phyloP scores from a whole-genome alignment of 345 rosid species.

The Luvunga scandens region DNA sequence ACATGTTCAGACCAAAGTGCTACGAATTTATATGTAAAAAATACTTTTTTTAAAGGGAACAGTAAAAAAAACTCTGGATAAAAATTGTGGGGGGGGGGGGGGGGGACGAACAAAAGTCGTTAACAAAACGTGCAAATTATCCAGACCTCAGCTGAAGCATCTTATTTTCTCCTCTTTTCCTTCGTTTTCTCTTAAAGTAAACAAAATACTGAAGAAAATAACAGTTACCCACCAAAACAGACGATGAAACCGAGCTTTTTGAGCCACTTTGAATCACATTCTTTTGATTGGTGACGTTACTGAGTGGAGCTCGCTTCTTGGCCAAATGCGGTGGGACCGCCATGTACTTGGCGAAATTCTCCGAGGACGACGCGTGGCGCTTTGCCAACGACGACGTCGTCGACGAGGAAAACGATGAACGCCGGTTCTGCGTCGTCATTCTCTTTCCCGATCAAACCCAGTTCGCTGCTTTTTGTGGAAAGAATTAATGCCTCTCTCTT shows the following conservation, averaged over 20 bases:
- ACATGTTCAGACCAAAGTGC: neutral
- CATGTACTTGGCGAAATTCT: slow-evolving; percentile 37
- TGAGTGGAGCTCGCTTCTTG: slow-evolving; percentile 77
- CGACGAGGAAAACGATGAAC: slow-evolving; percentile 42
- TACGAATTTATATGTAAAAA: neutral
- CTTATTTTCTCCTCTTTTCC: neutral
- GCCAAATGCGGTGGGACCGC: slow-evolving; percentile 37
- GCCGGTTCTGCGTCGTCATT: slow-evolving; percentile 32
- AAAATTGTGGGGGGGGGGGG: too few relatives aligned
- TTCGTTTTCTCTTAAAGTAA: slow-evolving; percentile 13
- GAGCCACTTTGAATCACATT: slow-evolving; percentile 29
- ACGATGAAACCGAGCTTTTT: slow-evolving; percentile 38
- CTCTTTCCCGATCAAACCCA: neutral
- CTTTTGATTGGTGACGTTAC: slow-evolving; percentile 67
- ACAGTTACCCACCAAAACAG: slow-evolving; percentile 50
- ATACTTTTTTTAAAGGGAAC: neutral
- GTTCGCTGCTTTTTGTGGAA: too few relatives aligned
- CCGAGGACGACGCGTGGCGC: slow-evolving; percentile 44
- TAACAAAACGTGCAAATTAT: neutral
- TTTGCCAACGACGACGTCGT: slow-evolving; percentile 53
- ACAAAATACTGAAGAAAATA: neutral
- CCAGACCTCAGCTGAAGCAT: neutral
- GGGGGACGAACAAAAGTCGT: too few relatives aligned
- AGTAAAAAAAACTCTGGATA: neutral
- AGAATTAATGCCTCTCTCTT: neutral